These are phyloP conservation scores for Alternaria arborescens DNA, from an alignment of 2,329 filamentous ascomycete genomes.

Conservation along the genomic window DNA sequence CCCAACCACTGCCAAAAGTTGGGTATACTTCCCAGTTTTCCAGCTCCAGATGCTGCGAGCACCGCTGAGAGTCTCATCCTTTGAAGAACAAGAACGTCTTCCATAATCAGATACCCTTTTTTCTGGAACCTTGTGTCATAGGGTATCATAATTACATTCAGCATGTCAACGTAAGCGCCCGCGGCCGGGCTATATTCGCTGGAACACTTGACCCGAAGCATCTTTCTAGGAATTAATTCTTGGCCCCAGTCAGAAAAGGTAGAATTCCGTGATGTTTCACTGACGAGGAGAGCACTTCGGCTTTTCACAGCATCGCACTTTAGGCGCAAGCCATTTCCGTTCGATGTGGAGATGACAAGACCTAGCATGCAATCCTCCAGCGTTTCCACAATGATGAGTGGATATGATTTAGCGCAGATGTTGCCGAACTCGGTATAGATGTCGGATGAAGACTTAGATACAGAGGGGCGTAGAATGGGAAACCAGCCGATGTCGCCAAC, in stretches of 20 bases:
- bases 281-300: neutral
- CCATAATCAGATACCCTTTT: too few relatives aligned
- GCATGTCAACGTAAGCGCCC: neutral
- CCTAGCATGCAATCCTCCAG: neutral
- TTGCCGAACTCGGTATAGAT: neutral
- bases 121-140: neutral
- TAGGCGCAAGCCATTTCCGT: neutral
- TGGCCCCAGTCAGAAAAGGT: neutral
- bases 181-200: neutral
- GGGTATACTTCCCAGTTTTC: too few relatives aligned
- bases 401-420: neutral
- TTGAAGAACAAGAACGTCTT: too few relatives aligned
- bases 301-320: neutral
- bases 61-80: too few relatives aligned
- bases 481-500: constrained; percentile 1
- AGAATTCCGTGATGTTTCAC: rapidly evolving
- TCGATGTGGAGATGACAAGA: neutral
- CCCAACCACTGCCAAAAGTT: too few relatives aligned
- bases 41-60: too few relatives aligned
- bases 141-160: neutral
- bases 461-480: neutral
- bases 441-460: neutral
- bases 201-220: neutral
- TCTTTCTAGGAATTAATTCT: rapidly evolving
- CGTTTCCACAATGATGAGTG: neutral